A percentile compares a stretch with the other conserved stretches of the same genome.
phyloP scores from a whole-genome alignment of 2,329 filamentous ascomycete species.

The Fusarium pseudonygamai region DNA sequence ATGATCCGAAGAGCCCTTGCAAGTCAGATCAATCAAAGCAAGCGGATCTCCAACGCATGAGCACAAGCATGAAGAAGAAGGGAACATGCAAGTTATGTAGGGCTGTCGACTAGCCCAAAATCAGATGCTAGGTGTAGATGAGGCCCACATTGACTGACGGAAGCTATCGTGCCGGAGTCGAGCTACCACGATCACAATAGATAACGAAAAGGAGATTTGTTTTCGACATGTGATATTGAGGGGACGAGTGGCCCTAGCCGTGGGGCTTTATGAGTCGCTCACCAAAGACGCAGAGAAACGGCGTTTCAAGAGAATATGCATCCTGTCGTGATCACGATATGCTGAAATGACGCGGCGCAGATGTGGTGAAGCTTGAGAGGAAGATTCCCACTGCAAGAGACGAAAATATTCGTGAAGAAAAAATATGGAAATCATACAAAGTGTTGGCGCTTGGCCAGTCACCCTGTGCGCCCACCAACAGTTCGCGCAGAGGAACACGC shows the following conservation, averaged over 20 bases:
- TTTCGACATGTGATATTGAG: conserved; percentile 14
- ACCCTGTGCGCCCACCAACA: neutral
- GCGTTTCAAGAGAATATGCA: neutral
- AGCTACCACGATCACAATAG: neutral
- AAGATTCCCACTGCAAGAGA: neutral
- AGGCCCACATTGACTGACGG: conserved; percentile 15
- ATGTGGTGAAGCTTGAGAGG: neutral
- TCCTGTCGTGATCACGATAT: neutral
- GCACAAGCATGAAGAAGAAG: neutral
- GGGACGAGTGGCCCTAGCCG: neutral
- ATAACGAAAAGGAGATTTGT: neutral
- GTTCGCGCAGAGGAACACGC: conserved; percentile 1
- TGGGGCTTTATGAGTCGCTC: neutral
- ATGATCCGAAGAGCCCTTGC: conserved; percentile 1
- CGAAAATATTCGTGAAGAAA: neutral
- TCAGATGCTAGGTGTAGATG: conserved; percentile 15
- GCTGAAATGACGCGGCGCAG: neutral
- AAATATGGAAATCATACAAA: neutral
- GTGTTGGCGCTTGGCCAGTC: neutral
- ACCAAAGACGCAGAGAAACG: neutral
- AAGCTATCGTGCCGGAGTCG: neutral
- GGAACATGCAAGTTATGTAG: conserved; percentile 17
- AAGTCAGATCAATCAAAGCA: neutral
- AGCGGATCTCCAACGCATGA: conserved; percentile 9
- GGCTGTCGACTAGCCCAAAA: conserved; percentile 23